Percentiles rank a stretch among this genome's conserved stretches.
Conservation (phyloP, 1,139 yeast species). For the Geotrichum klebahnii region DNA sequence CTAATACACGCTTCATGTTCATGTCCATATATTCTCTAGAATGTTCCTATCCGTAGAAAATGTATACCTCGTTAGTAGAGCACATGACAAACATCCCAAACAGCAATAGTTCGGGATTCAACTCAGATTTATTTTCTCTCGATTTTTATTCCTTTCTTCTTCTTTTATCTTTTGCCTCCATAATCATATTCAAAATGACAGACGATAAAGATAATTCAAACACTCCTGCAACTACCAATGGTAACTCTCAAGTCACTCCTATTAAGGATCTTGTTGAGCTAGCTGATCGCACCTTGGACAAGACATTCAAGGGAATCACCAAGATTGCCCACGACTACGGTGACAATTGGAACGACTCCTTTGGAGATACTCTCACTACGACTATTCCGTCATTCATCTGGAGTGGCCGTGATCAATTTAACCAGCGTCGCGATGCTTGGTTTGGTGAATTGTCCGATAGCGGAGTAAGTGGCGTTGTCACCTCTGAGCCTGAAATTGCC, state of each 20-base stretch:
- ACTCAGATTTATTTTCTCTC: not conserved
- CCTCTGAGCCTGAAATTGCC: slow-evolving; percentile 2
- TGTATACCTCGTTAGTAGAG: not conserved
- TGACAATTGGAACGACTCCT: slow-evolving; percentile 5
- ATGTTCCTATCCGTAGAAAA: too few relatives aligned
- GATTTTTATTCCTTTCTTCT: not conserved
- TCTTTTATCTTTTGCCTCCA: not conserved
- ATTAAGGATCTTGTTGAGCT: slow-evolving; percentile 8
- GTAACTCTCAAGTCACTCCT: not conserved
- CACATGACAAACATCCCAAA: not conserved
- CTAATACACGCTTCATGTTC: too few relatives aligned
- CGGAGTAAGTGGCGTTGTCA: not conserved
- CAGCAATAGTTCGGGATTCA: not conserved
- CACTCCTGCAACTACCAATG: not conserved
- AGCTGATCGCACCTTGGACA: slow-evolving; percentile 10
- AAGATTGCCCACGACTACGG: slow-evolving; percentile 2
- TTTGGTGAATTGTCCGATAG: not conserved
- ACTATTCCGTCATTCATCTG: slow-evolving; percentile 17
- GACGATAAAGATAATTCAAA: slow-evolving; percentile 1
- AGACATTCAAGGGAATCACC: not conserved
- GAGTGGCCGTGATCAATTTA: slow-evolving; percentile 2
- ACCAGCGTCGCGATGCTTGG: not conserved
- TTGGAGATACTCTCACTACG: slow-evolving; percentile 12
- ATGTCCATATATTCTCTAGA: too few relatives aligned
- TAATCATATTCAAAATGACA: not conserved